phyloP scores from a whole-genome alignment of 176 grass and related monocot species.

The Hsuehochloa calcarea region DNA sequence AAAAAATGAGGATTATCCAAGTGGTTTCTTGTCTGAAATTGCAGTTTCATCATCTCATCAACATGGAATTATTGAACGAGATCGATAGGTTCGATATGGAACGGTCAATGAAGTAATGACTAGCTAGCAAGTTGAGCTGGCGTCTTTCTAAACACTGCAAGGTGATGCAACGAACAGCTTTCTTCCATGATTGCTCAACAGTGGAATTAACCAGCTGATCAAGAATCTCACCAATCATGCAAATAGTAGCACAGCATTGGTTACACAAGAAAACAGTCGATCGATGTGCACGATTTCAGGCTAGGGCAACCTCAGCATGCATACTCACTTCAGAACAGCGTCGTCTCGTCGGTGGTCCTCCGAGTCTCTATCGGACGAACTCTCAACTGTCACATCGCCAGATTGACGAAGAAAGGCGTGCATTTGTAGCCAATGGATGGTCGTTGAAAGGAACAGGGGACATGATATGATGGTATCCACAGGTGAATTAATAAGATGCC shows the following conservation, averaged over 20 bases:
- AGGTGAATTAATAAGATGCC: neutral
- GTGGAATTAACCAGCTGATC: conserved; percentile 12
- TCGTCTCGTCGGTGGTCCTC: conserved; percentile 47
- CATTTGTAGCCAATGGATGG: neutral
- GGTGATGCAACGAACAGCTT: neutral
- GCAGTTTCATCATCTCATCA: neutral
- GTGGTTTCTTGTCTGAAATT: neutral
- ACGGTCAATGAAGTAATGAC: conserved; percentile 15
- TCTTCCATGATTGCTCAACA: neutral
- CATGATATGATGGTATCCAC: neutral
- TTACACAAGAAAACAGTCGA: neutral
- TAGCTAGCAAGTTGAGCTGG: neutral
- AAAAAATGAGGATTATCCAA: neutral
- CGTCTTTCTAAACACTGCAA: conserved; percentile 20
- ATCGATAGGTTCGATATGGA: neutral
- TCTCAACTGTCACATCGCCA: conserved; percentile 27
- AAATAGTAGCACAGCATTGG: neutral
- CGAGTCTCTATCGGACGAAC: neutral
- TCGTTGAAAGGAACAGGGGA: neutral
- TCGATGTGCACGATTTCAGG: neutral
- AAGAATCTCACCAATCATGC: neutral
- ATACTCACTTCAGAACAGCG: neutral
- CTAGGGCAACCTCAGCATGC: neutral
- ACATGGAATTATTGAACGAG: neutral
- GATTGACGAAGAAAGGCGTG: neutral